Evolutionary conservation across 257 asterid genomes (phyloP).

Genomic region (Solanum lycopersicoides): DNA sequence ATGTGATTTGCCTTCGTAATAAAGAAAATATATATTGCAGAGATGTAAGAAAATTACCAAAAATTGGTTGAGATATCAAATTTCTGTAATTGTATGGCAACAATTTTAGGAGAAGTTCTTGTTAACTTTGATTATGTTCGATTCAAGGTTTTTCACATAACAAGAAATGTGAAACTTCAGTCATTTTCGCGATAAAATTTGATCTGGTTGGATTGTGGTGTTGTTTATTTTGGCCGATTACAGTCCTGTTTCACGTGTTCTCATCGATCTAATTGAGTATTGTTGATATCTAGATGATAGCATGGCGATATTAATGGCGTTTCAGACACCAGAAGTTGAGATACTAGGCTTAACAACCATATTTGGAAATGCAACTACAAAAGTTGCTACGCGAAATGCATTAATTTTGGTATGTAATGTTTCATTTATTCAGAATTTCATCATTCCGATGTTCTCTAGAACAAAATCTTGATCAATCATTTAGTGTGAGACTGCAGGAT

Average conservation of each 20-base stretch:
- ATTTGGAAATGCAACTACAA: conserved; percentile 81
- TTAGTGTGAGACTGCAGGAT: conserved; percentile 97
- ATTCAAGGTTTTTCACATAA: not conserved
- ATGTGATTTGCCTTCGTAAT: not conserved
- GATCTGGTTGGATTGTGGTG: not conserved
- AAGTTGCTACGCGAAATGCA: conserved; percentile 80
- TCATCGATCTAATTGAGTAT: not conserved
- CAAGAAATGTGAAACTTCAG: not conserved
- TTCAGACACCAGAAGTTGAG: conserved; percentile 73
- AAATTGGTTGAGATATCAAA: not conserved
- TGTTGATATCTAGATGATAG: conserved; percentile 59
- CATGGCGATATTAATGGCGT: conserved; percentile 93
- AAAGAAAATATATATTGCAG: not conserved
- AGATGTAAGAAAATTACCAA: not conserved
- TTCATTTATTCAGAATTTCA: conserved; percentile 5
- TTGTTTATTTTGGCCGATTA: not conserved
- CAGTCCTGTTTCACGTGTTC: not conserved
- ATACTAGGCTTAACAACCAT: conserved; percentile 81
- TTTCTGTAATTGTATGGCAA: not conserved
- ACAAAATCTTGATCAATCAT: conserved; percentile 39
- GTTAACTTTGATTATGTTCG: not conserved
- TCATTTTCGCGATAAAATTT: not conserved
- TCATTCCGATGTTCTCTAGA: not conserved
- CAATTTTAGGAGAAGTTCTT: not conserved
- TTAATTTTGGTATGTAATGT: conserved; percentile 66